Conservation (phyloP, 23 red algal species). For the Gracilaria domingensis region DNA sequence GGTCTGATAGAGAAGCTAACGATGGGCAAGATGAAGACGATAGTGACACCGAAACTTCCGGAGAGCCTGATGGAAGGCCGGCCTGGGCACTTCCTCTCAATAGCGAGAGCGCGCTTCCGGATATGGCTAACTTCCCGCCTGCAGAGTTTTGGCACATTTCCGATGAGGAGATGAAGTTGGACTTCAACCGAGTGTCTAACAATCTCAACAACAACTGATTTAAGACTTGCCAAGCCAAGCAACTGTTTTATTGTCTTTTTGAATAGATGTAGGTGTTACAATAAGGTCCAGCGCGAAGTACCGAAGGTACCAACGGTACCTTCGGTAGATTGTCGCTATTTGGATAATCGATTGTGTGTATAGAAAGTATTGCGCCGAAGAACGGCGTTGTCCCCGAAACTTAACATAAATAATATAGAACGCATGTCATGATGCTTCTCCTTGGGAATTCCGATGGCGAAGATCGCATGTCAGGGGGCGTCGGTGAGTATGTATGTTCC, state of each 20-base stretch:
- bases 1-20: background rate
- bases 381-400: too few relatives aligned
- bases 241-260: constrained; percentile 3
- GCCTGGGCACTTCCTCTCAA: constrained; percentile 26
- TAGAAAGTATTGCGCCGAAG: too few relatives aligned
- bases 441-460: too few relatives aligned
- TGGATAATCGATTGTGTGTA: too few relatives aligned
- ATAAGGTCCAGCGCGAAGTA: background rate
- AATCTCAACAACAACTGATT: background rate
- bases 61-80: constrained; percentile 7
- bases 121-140: constrained; percentile 27
- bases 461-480: too few relatives aligned
- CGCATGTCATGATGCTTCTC: too few relatives aligned
- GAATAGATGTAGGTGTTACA: constrained; percentile 18
- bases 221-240: background rate
- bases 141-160: constrained; percentile 52
- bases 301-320: too few relatives aligned
- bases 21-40: background rate
- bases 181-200: constrained; percentile 6
- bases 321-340: too few relatives aligned
- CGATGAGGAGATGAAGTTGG: constrained; percentile 41
- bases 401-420: too few relatives aligned
- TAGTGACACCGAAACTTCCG: constrained; percentile 11
- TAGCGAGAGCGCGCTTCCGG: background rate
- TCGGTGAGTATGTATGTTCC: too few relatives aligned